These are phyloP conservation scores for Saccharomycopsis phalli DNA, from an alignment of 1,139 yeast species.

Conservation along the genomic window DNA sequence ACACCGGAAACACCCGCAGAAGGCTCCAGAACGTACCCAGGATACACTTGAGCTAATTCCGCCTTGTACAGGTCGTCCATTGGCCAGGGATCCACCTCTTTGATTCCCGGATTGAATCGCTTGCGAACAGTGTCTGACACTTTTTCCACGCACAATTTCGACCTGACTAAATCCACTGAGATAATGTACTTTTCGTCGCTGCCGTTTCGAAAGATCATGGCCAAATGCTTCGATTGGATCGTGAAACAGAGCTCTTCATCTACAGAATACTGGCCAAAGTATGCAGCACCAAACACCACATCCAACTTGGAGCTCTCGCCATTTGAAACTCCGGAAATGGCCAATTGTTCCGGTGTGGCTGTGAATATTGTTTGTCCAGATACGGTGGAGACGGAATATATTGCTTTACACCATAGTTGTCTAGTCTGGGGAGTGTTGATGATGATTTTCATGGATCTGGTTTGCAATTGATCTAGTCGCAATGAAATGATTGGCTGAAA, in stretches of 20 bases:
- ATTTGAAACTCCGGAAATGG: slow-evolving; percentile 12
- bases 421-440: slow-evolving; percentile 10
- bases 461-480: too few relatives aligned
- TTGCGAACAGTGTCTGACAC: slow-evolving; percentile 13
- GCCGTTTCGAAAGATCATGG: slow-evolving; percentile 11
- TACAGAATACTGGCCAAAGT: slow-evolving; percentile 10
- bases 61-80: background rate
- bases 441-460: background rate
- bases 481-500: too few relatives aligned
- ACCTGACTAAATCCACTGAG: background rate
- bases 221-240: slow-evolving; percentile 15
- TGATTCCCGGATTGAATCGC: slow-evolving; percentile 13
- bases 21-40: slow-evolving; percentile 3
- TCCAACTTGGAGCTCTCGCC: slow-evolving; percentile 13
- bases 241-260: slow-evolving; percentile 8
- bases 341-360: slow-evolving; percentile 3
- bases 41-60: too few relatives aligned
- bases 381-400: slow-evolving; percentile 10
- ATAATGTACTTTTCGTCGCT: slow-evolving; percentile 12
- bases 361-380: slow-evolving; percentile 12
- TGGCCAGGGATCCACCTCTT: too few relatives aligned
- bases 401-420: slow-evolving; percentile 16
- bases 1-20: background rate
- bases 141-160: slow-evolving; percentile 15
- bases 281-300: slow-evolving; percentile 6